These are phyloP conservation scores for Sugiyamaella lignohabitans DNA, from an alignment of 805 yeast species.

Conservation along the genomic window DNA sequence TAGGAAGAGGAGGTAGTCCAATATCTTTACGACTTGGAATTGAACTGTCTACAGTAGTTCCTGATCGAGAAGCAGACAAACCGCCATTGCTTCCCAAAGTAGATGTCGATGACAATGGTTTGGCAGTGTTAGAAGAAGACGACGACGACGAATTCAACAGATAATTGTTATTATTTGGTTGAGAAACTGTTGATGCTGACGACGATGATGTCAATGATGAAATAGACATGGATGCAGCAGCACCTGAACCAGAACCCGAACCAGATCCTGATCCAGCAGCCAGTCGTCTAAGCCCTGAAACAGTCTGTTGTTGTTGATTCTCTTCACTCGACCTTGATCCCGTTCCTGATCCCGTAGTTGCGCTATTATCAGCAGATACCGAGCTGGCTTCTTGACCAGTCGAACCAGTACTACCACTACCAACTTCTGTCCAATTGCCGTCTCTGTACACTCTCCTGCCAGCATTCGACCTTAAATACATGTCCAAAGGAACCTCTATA, in stretches of 20 bases:
- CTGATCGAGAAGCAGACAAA: not conserved
- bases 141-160: not conserved
- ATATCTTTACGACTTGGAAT: conserved; percentile 11
- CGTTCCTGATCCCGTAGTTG: not conserved
- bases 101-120: not conserved
- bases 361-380: not conserved
- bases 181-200: not conserved
- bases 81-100: not conserved
- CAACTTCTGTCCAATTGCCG: not conserved
- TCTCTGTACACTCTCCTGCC: not conserved
- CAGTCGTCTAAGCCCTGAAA: too few relatives aligned
- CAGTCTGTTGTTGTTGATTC: too few relatives aligned
- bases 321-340: not conserved
- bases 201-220: not conserved
- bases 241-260: not conserved
- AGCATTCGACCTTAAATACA: not conserved
- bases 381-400: not conserved
- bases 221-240: not conserved
- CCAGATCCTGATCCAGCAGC: not conserved
- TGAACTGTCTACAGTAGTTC: not conserved
- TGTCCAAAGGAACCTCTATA: not conserved
- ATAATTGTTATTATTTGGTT: not conserved
- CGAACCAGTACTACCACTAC: not conserved
- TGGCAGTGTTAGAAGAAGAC: not conserved
- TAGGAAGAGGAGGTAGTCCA: conserved; percentile 22